Percentiles rank a stretch among this genome's conserved stretches.
These are phyloP conservation scores for Metschnikowia borealis DNA, from an alignment of 805 yeast genomes.

Conservation along the genomic window DNA sequence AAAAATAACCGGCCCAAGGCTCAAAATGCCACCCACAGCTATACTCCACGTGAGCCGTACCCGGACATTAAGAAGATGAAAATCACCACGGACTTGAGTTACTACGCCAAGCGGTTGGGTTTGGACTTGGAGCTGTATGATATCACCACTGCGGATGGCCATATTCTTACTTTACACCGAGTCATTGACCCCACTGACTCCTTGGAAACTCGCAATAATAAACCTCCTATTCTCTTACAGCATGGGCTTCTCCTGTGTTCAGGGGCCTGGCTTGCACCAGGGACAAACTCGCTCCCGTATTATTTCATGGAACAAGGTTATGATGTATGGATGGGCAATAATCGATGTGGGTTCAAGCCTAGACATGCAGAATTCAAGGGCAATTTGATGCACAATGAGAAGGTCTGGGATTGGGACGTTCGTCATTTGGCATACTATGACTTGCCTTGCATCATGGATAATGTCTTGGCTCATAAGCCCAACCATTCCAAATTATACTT, in stretches of 20 bases:
- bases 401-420: conserved; percentile 94
- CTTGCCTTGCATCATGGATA: conserved; percentile 66
- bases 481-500: conserved; percentile 49
- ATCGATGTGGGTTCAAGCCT: conserved; percentile 81
- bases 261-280: conserved; percentile 82
- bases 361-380: conserved; percentile 44
- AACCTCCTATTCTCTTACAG: conserved; percentile 66
- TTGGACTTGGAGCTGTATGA: conserved; percentile 56
- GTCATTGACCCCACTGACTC: conserved; percentile 47
- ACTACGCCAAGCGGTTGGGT: conserved; percentile 63
- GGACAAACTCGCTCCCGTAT: conserved; percentile 70
- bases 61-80: conserved; percentile 33
- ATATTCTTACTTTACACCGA: conserved; percentile 60
- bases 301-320: conserved; percentile 52
- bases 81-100: conserved; percentile 46
- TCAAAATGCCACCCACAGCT: conserved; percentile 20
- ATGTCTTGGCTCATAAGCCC: conserved; percentile 46
- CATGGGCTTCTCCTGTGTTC: conserved; percentile 89
- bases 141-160: conserved; percentile 78
- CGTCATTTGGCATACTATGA: conserved; percentile 78
- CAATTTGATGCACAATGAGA: conserved; percentile 36
- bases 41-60: conserved; percentile 31
- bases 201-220: conserved; percentile 23
- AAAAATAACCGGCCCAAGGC: conserved; percentile 23
- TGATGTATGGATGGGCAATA: conserved; percentile 91